Conservation (phyloP, 257 asterid species). For the Solanum peruvianum region DNA sequence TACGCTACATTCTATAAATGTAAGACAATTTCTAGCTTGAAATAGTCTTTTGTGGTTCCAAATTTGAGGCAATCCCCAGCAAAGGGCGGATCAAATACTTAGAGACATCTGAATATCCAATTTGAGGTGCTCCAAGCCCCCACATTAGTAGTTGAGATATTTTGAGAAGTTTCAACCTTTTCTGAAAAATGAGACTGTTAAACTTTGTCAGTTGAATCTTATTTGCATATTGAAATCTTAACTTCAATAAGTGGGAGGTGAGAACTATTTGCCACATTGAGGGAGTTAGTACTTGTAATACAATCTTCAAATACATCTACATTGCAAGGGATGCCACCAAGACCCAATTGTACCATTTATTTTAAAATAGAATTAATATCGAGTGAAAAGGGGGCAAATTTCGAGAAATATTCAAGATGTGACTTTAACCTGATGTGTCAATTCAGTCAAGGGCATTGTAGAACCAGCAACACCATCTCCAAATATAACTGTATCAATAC, state of each 20-base stretch:
- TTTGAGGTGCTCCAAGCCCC: background rate
- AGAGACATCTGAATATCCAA: background rate
- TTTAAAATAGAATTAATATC: no score
- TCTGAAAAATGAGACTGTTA: no score
- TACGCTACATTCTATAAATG: background rate
- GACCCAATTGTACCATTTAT: background rate
- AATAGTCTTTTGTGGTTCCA: no score
- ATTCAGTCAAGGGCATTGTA: background rate
- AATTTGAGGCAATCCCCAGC: no score
- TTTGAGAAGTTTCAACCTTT: background rate
- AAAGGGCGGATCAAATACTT: no score
- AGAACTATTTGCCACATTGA: no score
- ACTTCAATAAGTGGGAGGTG: no score
- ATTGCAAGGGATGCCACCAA: background rate
- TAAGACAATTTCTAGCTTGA: no score
- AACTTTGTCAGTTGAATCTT: background rate
- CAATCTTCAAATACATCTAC: background rate
- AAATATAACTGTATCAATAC: background rate
- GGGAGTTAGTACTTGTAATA: background rate
- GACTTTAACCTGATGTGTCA: background rate
- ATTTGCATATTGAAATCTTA: no score
- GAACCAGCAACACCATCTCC: background rate
- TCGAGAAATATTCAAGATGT: background rate
- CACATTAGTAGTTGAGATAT: background rate
- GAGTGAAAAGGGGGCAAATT: no score